A percentile compares a stretch with the other conserved stretches of the same genome.
These are phyloP conservation scores for Crataegus laevigata DNA, from an alignment of 306 rosid genomes.

Conservation along the genomic window DNA sequence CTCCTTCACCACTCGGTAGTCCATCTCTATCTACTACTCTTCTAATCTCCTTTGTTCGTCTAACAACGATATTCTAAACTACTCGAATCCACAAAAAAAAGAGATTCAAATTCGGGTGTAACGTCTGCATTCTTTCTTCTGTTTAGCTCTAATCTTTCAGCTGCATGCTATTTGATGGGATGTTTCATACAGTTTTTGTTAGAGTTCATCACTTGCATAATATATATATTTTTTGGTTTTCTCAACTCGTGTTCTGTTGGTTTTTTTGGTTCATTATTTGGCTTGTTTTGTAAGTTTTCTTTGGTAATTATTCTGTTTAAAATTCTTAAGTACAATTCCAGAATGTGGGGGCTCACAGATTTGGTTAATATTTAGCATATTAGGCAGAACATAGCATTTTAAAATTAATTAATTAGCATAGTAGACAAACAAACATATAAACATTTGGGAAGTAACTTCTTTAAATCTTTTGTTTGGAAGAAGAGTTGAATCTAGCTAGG, in stretches of 20 bases:
- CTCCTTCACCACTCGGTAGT: slow-evolving; percentile 74
- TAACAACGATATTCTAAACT: not conserved
- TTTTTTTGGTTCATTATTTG: not conserved
- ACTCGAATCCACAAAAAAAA: not conserved
- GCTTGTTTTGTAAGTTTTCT: not conserved
- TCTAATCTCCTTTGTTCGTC: not conserved
- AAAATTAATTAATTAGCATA: not conserved
- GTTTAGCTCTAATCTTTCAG: not conserved
- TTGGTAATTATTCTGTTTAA: not conserved
- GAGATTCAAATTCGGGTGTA: too few species aligned
- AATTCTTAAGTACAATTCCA: not conserved
- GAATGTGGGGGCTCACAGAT: not conserved
- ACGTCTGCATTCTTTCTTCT: too few species aligned
- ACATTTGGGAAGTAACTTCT: not conserved
- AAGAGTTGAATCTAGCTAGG: not conserved
- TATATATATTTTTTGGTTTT: not conserved
- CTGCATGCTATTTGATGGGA: not conserved
- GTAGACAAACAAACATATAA: not conserved
- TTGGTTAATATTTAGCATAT: not conserved
- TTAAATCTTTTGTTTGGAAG: not conserved
- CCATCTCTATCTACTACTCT: not conserved
- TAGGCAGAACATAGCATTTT: not conserved
- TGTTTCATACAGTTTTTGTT: not conserved
- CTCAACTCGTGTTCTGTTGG: not conserved
- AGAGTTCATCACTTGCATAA: not conserved